Evolutionary conservation across 441 rosid species (phyloP).

Genomic region (Hypseocharis bilobata): DNA sequence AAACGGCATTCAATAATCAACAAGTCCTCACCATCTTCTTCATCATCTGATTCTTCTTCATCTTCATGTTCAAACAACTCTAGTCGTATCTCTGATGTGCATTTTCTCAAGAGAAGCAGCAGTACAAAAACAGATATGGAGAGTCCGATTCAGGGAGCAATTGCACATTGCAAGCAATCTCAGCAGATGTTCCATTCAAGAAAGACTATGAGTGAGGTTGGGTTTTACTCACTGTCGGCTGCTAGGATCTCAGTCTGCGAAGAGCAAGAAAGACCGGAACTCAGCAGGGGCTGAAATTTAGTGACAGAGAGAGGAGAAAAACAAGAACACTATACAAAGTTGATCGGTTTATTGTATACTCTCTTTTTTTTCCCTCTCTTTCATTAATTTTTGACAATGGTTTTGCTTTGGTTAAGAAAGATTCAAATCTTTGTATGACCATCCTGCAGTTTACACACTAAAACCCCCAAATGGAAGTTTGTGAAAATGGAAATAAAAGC

Average conservation of each 20-base stretch:
- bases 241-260: constrained; percentile 40
- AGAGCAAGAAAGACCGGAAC: constrained; percentile 45
- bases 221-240: constrained; percentile 47
- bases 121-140: constrained; percentile 22
- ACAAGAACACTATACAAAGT: constrained; percentile 20
- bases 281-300: constrained; percentile 41
- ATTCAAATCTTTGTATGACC: background rate
- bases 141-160: constrained; percentile 28
- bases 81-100: background rate
- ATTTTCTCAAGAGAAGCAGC: constrained; percentile 20
- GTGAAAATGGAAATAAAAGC: constrained; percentile 8
- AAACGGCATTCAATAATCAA: constrained; percentile 16
- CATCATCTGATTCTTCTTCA: constrained; percentile 20
- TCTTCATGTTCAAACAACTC: constrained; percentile 11
- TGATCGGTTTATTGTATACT: constrained; percentile 21
- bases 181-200: constrained; percentile 33
- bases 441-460: constrained; percentile 13
- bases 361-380: constrained; percentile 10
- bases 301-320: constrained; percentile 3
- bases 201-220: constrained; percentile 36
- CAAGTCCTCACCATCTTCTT: constrained; percentile 11
- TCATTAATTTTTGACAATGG: constrained; percentile 10
- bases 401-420: constrained; percentile 14
- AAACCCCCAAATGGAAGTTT: constrained; percentile 19
- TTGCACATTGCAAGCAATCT: constrained; percentile 26